These are phyloP conservation scores for Fusarium pseudocircinatum DNA, from an alignment of 2,329 filamentous ascomycete genomes.

Conservation along the genomic window DNA sequence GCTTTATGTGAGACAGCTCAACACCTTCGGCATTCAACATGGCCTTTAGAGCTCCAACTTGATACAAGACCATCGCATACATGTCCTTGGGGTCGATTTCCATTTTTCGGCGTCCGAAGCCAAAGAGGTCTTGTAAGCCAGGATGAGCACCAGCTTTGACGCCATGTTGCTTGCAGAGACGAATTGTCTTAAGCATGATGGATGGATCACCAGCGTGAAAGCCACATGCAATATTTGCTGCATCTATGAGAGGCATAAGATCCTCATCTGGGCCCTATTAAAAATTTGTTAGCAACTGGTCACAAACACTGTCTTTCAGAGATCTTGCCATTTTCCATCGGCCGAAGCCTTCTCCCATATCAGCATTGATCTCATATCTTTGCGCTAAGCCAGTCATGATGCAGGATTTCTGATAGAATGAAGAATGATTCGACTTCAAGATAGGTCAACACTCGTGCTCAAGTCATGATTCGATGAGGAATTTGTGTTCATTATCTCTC, in stretches of 20 bases:
- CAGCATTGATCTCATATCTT: neutral
- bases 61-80: conserved; percentile 67
- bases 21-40: conserved; percentile 67
- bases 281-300: neutral
- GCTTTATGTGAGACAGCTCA: conserved; percentile 69
- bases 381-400: neutral
- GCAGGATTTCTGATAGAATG: neutral
- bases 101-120: conserved; percentile 72
- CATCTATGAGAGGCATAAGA: conserved; percentile 68
- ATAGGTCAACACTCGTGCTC: neutral
- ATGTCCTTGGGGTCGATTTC: conserved; percentile 65
- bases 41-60: conserved; percentile 69
- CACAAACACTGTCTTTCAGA: neutral
- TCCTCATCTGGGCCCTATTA: conserved; percentile 62
- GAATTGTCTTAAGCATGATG: conserved; percentile 71
- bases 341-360: conserved; percentile 1
- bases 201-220: conserved; percentile 69
- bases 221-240: conserved; percentile 70
- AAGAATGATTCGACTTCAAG: neutral
- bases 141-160: conserved; percentile 71
- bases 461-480: neutral
- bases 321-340: neutral
- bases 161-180: conserved; percentile 64
- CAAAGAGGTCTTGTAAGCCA: conserved; percentile 70
- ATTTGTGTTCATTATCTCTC: neutral